phyloP scores from a whole-genome alignment of 2,329 filamentous ascomycete species.

The Tolypocladium sp. region DNA sequence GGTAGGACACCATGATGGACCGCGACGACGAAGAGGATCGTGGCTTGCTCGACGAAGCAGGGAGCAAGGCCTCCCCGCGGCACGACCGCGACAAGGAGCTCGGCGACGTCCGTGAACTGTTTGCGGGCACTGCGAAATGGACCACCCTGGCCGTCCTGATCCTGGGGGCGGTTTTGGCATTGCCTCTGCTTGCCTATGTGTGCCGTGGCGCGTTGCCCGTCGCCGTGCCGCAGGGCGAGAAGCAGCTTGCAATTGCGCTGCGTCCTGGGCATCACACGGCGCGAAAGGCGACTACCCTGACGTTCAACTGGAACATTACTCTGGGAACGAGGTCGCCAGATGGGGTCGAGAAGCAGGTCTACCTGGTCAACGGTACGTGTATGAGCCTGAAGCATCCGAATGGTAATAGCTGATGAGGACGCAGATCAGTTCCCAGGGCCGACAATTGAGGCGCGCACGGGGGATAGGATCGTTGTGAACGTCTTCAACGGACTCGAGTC shows the following conservation, averaged over 20 bases:
- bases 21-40: constrained; percentile 2
- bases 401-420: background rate
- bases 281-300: constrained; percentile 6
- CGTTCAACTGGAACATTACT: constrained; percentile 12
- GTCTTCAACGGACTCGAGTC: constrained; percentile 52
- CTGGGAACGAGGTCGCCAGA: constrained; percentile 9
- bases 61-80: background rate
- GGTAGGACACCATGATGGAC: background rate
- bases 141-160: background rate
- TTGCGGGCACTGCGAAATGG: background rate
- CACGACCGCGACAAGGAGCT: too few relatives aligned
- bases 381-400: too few relatives aligned
- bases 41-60: constrained; percentile 2
- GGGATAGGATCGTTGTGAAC: constrained; percentile 60
- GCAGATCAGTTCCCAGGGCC: constrained; percentile 56
- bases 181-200: constrained; percentile 3
- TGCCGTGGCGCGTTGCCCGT: background rate
- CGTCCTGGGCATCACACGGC: constrained; percentile 7
- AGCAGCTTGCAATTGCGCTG: constrained; percentile 9
- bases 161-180: background rate
- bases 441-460: constrained; percentile 59
- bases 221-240: background rate
- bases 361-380: constrained; percentile 13
- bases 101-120: background rate
- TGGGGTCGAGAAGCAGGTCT: constrained; percentile 14